Conservation (phyloP, 202 grass and related monocot species). For the Musa balbisiana region DNA sequence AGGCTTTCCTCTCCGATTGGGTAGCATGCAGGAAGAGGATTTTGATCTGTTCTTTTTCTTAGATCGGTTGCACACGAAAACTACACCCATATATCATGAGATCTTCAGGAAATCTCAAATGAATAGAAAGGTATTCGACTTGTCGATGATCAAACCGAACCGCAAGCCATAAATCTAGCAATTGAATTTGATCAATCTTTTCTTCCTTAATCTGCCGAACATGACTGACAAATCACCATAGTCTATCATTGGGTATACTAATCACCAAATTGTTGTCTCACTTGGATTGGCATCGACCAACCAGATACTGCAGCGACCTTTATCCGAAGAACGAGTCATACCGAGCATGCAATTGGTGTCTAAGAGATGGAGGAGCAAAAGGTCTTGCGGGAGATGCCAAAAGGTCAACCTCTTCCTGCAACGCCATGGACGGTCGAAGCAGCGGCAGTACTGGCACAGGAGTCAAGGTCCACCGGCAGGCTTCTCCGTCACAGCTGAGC, state of each 20-base stretch:
- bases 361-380: conserved; percentile 37
- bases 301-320: conserved; percentile 82
- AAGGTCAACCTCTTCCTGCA: conserved; percentile 7
- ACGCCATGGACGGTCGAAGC: background rate
- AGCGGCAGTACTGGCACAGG: background rate
- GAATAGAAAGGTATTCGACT: no score
- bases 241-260: no score
- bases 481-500: conserved; percentile 40
- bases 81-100: no score
- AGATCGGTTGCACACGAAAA: no score
- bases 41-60: no score
- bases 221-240: no score
- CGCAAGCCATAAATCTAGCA: background rate
- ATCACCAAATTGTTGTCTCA: no score
- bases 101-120: no score
- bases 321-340: conserved; percentile 73
- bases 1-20: no score
- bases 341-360: conserved; percentile 87
- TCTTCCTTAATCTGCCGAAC: background rate
- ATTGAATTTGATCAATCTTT: background rate
- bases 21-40: no score
- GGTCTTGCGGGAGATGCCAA: conserved; percentile 14
- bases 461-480: conserved; percentile 41
- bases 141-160: no score
- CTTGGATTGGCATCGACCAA: background rate